phyloP scores from a whole-genome alignment of 2,329 filamentous ascomycete species.

The Leptographium wingfieldii region DNA sequence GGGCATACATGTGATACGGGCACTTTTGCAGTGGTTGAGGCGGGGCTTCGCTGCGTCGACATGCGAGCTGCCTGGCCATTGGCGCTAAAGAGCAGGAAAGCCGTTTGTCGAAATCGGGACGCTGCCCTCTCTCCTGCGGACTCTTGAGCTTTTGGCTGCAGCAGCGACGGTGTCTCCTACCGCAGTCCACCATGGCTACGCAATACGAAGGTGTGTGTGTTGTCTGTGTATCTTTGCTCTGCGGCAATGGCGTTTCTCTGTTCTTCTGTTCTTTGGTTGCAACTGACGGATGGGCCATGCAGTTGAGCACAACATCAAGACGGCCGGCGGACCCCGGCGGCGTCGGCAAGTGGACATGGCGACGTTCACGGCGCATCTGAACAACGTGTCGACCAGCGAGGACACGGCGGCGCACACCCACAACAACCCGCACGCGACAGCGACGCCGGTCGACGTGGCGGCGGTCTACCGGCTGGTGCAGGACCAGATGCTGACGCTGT shows the following conservation, averaged over 20 bases:
- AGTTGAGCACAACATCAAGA: slow-evolving; percentile 55
- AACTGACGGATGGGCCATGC: neutral
- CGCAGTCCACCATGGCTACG: slow-evolving; percentile 32
- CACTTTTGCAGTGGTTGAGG: neutral
- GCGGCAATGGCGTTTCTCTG: neutral
- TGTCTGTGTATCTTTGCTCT: neutral
- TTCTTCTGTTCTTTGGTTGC: neutral
- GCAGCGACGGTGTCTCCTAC: neutral
- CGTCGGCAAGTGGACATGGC: slow-evolving; percentile 51
- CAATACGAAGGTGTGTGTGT: slow-evolving; percentile 39
- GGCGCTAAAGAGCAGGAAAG: neutral
- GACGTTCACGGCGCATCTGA: slow-evolving; percentile 45
- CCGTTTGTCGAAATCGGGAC: neutral
- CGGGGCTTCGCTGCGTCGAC: slow-evolving; percentile 2
- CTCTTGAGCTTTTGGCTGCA: neutral
- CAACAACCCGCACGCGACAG: slow-evolving; percentile 43
- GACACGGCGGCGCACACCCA: neutral
- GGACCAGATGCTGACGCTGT: slow-evolving; percentile 43
- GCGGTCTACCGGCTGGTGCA: slow-evolving; percentile 46
- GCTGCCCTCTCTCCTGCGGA: neutral
- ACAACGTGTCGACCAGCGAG: slow-evolving; percentile 33
- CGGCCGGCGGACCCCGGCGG: slow-evolving; percentile 25
- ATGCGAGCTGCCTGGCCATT: neutral
- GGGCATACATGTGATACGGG: neutral
- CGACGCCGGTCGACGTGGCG: slow-evolving; percentile 46